These are phyloP conservation scores for Bathelium albidoporum DNA, from an alignment of 495 filamentous ascomycete genomes.

Conservation along the genomic window DNA sequence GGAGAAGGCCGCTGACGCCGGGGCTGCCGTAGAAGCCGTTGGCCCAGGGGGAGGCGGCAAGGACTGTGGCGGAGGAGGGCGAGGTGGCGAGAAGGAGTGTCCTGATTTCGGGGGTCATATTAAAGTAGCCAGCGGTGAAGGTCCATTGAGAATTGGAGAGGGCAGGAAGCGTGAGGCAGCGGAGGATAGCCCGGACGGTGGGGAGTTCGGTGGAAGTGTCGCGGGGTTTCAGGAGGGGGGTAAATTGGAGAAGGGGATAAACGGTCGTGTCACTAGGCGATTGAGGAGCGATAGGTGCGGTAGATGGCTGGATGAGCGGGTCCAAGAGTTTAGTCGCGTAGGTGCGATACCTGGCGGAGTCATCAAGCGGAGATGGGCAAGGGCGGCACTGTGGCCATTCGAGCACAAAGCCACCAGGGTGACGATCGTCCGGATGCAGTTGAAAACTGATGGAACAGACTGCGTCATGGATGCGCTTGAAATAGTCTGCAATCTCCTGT, in stretches of 20 bases:
- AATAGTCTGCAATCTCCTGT: conserved; percentile 71
- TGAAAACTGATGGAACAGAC: conserved; percentile 72
- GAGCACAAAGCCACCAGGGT: conserved; percentile 56
- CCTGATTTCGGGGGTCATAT: conserved; percentile 75
- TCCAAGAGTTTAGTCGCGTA: conserved; percentile 54
- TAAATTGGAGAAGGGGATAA: conserved; percentile 79
- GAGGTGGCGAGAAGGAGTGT: conserved; percentile 63
- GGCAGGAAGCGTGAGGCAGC: conserved; percentile 47
- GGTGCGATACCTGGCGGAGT: conserved; percentile 57
- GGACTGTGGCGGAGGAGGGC: conserved; percentile 60
- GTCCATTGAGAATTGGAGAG: conserved; percentile 69
- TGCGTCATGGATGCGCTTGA: conserved; percentile 60
- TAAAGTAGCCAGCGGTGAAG: conserved; percentile 97
- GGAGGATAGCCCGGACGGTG: conserved; percentile 61
- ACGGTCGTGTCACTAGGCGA: conserved; percentile 53
- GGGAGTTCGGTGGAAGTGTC: conserved; percentile 84
- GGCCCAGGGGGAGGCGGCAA: conserved; percentile 88
- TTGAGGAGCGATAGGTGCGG: conserved; percentile 25
- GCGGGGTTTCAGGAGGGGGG: conserved; percentile 58
- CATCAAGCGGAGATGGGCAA: conserved; percentile 57
- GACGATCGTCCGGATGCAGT: conserved; percentile 45
- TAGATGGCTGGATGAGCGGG: conserved; percentile 49
- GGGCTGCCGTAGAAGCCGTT: conserved; percentile 92
- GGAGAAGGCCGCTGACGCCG: conserved; percentile 81
- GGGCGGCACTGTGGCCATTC: conserved; percentile 71